These are phyloP conservation scores for Chloropicon primus DNA, from an alignment of 139 green algal genomes.

Conservation along the genomic window DNA sequence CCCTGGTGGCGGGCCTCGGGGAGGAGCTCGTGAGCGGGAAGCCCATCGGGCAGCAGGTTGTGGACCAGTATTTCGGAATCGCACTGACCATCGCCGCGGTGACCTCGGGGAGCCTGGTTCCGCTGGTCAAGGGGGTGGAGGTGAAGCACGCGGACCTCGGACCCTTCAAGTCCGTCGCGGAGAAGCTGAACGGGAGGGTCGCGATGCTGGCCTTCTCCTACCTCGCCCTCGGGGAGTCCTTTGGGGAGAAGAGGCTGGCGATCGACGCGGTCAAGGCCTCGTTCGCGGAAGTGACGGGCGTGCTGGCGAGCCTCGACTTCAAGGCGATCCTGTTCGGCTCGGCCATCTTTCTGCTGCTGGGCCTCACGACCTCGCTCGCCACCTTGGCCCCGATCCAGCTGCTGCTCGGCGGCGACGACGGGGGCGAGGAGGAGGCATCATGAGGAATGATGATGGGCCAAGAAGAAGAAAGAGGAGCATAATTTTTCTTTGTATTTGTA, in stretches of 20 bases:
- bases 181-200: conserved; percentile 4
- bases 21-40: not conserved
- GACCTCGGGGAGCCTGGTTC: not conserved
- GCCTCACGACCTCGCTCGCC: not conserved
- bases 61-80: not conserved
- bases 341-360: not conserved
- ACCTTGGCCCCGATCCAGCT: not conserved
- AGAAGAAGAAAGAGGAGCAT: too few species aligned
- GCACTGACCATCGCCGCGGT: not conserved
- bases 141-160: not conserved
- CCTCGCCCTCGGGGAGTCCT: not conserved
- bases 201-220: conserved; percentile 2
- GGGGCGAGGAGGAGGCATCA: not conserved
- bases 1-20: not conserved
- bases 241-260: not conserved
- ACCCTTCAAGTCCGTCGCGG: not conserved
- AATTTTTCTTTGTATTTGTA: too few species aligned
- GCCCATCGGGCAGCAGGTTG: not conserved
- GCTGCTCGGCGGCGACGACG: not conserved
- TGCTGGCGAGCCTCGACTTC: not conserved
- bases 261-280: not conserved
- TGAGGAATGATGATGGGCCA: too few species aligned
- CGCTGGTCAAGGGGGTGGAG: not conserved
- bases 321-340: not conserved
- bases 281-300: not conserved